Base-by-base conservation (phyloP, 2,329 filamentous ascomycete genomes). In the Pseudocercospora fijiensis region DNA sequence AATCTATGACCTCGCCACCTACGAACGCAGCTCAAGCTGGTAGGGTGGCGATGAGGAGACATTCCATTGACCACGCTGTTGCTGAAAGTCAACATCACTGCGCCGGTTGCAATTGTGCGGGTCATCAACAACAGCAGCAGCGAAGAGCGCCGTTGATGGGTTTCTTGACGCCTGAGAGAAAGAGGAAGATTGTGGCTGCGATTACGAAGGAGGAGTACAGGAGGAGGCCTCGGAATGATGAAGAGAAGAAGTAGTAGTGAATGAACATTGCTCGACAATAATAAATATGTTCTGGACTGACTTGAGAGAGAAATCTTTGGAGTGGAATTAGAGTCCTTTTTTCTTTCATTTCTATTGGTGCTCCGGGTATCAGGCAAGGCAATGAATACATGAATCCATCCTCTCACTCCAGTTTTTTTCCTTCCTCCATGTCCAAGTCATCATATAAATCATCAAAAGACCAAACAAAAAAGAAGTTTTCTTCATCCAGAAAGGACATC, bases 131-230 rank as follows among this genome's bases (percentile, higher is more conserved):
- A 11, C n/a, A 41, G 5, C n/a, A 16, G 13, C 53, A 20, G 26
- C 10, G 30, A 4, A 27, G 30, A 9, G 24, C 30, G 2, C 53
- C 27, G 1, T 24, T 41, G n/a, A 13, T 33, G 26, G 28, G 53
- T 13, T 37, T 56, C 18, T 20, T 33, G 16, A 56, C 53, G 3
- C 0, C 8, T 3, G 27, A 56, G 53, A 22, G 53, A 7, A 56
- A 41, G 53, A 56, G 33, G 28, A 56, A 20, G 28, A 41, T 56
- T 24, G 30, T 56, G 16, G 28, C 26, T n/a, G 28, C 53, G 2
- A 56, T 56, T 24, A 56, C 53, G 5, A 56, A 56, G 30, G 53
- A 56, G 53, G 18, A 37, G 4, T 56, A 56, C 5, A 33, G 53
- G 11, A 33, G 53, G 11, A 30, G 3, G 26, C 51, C 51, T 18